Evolutionary conservation across 371 early-diverging fungal species (phyloP).

Genomic region (Mucor irregularis): DNA sequence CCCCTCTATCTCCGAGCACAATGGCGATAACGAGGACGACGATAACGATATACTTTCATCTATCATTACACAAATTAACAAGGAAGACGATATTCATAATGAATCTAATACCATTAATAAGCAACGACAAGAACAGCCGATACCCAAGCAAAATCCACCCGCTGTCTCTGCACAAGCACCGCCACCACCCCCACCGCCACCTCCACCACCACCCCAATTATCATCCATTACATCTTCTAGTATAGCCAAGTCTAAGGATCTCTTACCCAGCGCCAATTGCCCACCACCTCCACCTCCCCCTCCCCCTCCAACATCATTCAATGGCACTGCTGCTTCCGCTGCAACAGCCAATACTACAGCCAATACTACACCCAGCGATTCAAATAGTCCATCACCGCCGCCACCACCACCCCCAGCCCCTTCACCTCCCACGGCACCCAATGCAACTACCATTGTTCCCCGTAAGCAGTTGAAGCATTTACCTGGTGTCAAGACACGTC

Average conservation of each 20-base stretch:
- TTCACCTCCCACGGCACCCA: constrained; percentile 11
- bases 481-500: constrained; percentile 75
- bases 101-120: neutral
- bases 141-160: neutral
- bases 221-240: constrained; percentile 4
- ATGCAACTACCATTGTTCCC: neutral
- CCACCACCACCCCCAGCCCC: constrained; percentile 14
- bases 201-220: constrained; percentile 41
- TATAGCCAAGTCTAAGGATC: neutral
- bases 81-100: constrained; percentile 15
- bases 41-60: constrained; percentile 5
- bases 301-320: constrained; percentile 9
- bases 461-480: constrained; percentile 66
- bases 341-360: neutral
- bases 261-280: constrained; percentile 37
- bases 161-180: neutral
- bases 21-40: neutral
- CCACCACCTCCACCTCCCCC: constrained; percentile 32
- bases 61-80: constrained; percentile 3
- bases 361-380: neutral
- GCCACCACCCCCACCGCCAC: constrained; percentile 7
- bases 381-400: neutral
- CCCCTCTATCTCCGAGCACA: neutral
- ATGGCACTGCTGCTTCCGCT: neutral
- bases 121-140: neutral